Percentiles rank a stretch among this genome's conserved stretches.
Conservation (phyloP, 225 moss, liverwort and hornwort species). For the Antitrichia curtipendula region DNA sequence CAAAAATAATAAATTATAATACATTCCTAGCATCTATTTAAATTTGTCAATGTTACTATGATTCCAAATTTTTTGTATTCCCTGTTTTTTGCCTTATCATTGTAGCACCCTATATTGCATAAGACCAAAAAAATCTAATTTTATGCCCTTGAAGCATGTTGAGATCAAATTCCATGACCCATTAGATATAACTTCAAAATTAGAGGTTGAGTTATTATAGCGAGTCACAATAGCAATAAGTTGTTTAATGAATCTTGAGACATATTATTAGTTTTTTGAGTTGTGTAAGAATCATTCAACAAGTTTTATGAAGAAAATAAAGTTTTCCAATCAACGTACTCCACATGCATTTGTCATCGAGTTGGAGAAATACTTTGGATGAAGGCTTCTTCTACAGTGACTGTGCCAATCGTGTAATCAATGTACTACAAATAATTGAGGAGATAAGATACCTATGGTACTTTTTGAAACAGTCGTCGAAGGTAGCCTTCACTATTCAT, state of each 20-base stretch:
- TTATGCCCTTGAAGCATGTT: no score
- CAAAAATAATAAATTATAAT: no score
- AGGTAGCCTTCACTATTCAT: rapidly evolving
- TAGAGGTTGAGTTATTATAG: neutral
- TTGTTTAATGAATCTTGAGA: neutral
- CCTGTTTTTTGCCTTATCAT: neutral
- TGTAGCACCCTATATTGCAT: rapidly evolving
- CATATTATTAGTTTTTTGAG: rapidly evolving
- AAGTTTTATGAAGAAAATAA: neutral
- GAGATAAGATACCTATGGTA: neutral
- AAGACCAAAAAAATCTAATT: neutral
- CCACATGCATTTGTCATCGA: neutral
- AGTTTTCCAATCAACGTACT: neutral
- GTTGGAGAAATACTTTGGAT: no score
- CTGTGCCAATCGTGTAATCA: rapidly evolving
- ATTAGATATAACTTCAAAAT: neutral
- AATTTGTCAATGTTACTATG: neutral
- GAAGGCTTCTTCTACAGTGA: neutral
- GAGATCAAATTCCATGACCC: rapidly evolving
- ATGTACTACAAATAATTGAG: rapidly evolving
- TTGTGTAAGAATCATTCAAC: rapidly evolving
- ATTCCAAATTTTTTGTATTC: neutral
- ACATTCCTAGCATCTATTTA: no score
- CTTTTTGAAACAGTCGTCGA: neutral
- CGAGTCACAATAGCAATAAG: neutral